These are phyloP conservation scores for Metschnikowia gelsemii DNA, from an alignment of 805 yeast species.

Conservation along the genomic window DNA sequence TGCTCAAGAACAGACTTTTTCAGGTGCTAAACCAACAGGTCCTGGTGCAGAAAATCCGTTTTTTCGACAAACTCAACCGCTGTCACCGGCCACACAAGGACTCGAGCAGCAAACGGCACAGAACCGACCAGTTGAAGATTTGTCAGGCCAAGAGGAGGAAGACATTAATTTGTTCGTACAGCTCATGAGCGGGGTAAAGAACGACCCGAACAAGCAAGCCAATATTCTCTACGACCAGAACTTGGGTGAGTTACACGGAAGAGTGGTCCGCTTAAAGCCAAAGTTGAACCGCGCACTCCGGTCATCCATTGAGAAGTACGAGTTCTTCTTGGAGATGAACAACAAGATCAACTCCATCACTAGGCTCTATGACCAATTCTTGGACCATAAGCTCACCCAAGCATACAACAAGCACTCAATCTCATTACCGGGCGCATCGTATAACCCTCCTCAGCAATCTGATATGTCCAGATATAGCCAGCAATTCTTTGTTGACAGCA, in stretches of 20 bases:
- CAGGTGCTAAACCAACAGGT: neutral
- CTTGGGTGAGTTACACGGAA: constrained; percentile 56
- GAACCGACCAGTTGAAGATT: constrained; percentile 25
- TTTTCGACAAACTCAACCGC: neutral
- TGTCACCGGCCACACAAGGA: neutral
- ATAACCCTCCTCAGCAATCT: constrained; percentile 1
- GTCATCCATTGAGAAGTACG: constrained; percentile 60
- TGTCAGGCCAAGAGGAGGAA: constrained; percentile 66
- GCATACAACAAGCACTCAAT: constrained; percentile 36
- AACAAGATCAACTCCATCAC: constrained; percentile 74
- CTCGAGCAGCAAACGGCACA: neutral
- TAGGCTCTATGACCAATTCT: constrained; percentile 70
- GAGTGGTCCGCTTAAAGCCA: constrained; percentile 63
- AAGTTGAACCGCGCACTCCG: constrained; percentile 62
- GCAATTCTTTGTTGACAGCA: constrained; percentile 3
- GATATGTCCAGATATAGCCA: neutral
- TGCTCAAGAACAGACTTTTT: neutral
- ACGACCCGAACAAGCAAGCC: constrained; percentile 44
- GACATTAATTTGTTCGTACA: constrained; percentile 67
- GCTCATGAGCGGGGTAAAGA: constrained; percentile 53
- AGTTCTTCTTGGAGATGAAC: constrained; percentile 67
- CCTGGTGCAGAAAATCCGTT: neutral
- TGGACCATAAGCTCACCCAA: constrained; percentile 50
- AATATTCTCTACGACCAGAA: constrained; percentile 46
- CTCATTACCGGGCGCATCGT: constrained; percentile 2